Evolutionary conservation across 2,329 filamentous ascomycete species (phyloP), one percentile per base, ranked within the genome.

Genomic region (Talaromyces sp.): DNA sequence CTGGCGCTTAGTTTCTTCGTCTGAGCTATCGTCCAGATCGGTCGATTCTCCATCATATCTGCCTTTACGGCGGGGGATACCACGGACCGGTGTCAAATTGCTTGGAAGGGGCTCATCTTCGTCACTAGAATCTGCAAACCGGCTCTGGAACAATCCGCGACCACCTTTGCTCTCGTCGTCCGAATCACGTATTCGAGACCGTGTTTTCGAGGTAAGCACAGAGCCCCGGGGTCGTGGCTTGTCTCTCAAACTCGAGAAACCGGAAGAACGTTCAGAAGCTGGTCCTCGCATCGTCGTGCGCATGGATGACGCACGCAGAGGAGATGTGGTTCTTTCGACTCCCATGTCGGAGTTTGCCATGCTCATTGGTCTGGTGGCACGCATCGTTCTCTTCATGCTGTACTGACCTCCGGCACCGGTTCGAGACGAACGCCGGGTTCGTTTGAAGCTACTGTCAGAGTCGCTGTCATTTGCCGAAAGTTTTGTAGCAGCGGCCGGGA

Each of bases 391-490:
- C 65, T 89, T 88, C 82, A 96, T 91, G 1, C 81, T 84, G 62
- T 87, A 85, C 27, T 78, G 72, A 3, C 80, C 80, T 0, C 83
- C 82, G 51, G 82, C 77, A 0, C 82, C 82, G 51, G 82, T 77
- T 47, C 78, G 77, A 5, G 76, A 74, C 61, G 79, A 74, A 43
- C 84, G 79, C 67, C 85, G 84, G 51, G 81, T 78, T 31, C 91
- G 89, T 72, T 86, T 90, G 80, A 97, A 97, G 74, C 92, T 96
- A 78, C 91, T 96, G 53, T 79, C 79, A 2, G 80, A 83, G 70
- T 91, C 89, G 71, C 89, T 92, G 31, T 85, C 88, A 69, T 88
- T 87, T 0, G 89, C 91, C 19, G 80, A 82, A 10, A 81, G 84
- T 1, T 88, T 84, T 65, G 80, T 79, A 8, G 87, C 76, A 5